Conservation (phyloP, 305 asterid genomes). For the Fraxinus greggii region DNA sequence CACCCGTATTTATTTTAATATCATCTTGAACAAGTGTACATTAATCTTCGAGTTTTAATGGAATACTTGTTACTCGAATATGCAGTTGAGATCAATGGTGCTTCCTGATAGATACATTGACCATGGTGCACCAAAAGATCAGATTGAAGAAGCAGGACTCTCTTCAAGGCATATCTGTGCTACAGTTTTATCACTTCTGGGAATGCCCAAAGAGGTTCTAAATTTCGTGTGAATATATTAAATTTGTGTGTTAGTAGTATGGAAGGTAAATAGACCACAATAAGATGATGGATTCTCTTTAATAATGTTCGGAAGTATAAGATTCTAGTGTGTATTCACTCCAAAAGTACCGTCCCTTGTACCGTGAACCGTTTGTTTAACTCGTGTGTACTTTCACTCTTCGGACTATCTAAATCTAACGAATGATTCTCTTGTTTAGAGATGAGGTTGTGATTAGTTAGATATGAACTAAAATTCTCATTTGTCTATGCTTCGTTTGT, state of each 20-base stretch:
- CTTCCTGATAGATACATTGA: conserved; percentile 74
- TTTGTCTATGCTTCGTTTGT: background rate
- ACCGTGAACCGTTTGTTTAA: background rate
- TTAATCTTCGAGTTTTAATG: background rate
- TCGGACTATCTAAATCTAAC: background rate
- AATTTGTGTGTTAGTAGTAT: background rate
- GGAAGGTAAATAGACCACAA: background rate
- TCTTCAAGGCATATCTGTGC: conserved; percentile 64
- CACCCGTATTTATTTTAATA: background rate
- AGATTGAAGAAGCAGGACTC: conserved; percentile 70
- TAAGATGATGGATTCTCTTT: background rate
- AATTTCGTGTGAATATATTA: background rate
- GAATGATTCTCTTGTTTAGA: background rate
- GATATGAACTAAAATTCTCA: background rate
- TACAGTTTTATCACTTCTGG: conserved; percentile 41
- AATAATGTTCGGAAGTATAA: background rate
- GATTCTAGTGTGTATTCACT: background rate
- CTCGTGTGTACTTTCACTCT: background rate
- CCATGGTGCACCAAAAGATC: conserved; percentile 65
- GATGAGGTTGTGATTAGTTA: background rate
- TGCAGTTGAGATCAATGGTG: conserved; percentile 73
- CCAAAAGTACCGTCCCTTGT: background rate
- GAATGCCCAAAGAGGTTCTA: conserved; percentile 1
- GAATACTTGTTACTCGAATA: background rate
- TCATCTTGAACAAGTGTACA: background rate